Evolutionary conservation across 2,329 filamentous ascomycete genomes (phyloP).

Genomic region (Stemphylium beticola): DNA sequence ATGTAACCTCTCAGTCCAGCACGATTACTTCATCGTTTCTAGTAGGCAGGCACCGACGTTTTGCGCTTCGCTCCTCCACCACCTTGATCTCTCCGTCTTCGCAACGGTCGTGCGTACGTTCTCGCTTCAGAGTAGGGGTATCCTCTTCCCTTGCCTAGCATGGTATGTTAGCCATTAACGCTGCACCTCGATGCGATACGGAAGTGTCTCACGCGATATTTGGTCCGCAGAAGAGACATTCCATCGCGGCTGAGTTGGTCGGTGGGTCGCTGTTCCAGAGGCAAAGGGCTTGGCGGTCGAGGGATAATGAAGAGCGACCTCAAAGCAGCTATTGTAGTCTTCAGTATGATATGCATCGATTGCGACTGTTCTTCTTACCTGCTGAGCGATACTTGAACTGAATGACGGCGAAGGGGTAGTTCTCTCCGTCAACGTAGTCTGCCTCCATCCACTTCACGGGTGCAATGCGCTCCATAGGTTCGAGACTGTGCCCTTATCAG

Average conservation of each 20-base stretch:
- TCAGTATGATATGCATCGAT: no score
- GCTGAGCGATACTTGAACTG: conserved; percentile 24
- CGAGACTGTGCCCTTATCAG: not conserved
- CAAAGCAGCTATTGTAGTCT: conserved; percentile 16
- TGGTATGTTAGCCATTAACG: not conserved
- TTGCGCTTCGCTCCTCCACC: conserved; percentile 3
- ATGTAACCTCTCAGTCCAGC: conserved; percentile 6
- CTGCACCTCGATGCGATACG: not conserved
- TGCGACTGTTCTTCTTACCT: not conserved
- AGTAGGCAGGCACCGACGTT: conserved; percentile 11
- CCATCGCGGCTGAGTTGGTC: no score
- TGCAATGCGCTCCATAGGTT: not conserved
- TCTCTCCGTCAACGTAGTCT: conserved; percentile 1
- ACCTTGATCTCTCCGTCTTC: conserved; percentile 4
- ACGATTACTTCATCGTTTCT: conserved; percentile 12
- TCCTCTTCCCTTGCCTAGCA: not conserved
- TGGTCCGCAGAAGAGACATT: not conserved
- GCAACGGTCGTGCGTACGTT: not conserved
- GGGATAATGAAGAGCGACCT: conserved; percentile 37
- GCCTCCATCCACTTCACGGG: conserved; percentile 3
- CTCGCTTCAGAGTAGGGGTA: conserved; percentile 2
- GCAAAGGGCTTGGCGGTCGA: conserved; percentile 22
- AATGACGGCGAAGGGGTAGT: conserved; percentile 18
- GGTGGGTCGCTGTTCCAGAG: not conserved
- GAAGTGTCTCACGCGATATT: not conserved